phyloP scores from a whole-genome alignment of 805 yeast species.

The Torulaspora franciscae region DNA sequence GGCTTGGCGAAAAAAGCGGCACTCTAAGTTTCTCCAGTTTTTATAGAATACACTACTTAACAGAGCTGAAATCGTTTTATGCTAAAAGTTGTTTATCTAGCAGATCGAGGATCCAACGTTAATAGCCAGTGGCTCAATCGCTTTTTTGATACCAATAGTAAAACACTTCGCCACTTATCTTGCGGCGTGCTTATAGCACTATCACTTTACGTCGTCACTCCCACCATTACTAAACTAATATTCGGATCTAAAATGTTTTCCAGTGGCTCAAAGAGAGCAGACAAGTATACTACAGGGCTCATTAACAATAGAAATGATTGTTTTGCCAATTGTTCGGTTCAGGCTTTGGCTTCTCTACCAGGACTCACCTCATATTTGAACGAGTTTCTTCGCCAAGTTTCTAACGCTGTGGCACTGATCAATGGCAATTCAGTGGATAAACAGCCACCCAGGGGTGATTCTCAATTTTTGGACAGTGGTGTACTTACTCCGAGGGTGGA shows the following conservation, averaged over 20 bases:
- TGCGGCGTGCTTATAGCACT: slow-evolving; percentile 11
- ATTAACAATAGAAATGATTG: slow-evolving; percentile 83
- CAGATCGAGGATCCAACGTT: slow-evolving; percentile 15
- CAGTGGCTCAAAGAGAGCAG: slow-evolving; percentile 48
- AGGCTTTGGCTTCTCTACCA: slow-evolving; percentile 65
- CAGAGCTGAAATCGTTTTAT: slow-evolving; percentile 1
- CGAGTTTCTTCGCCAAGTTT: slow-evolving; percentile 27
- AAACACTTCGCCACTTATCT: slow-evolving; percentile 1
- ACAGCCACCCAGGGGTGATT: background rate
- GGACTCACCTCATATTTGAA: slow-evolving; percentile 54
- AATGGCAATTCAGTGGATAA: slow-evolving; percentile 11
- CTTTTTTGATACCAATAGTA: slow-evolving; percentile 20
- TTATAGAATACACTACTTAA: background rate
- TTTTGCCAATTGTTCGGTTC: slow-evolving; percentile 85
- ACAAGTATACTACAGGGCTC: slow-evolving; percentile 74
- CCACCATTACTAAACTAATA: slow-evolving; percentile 13
- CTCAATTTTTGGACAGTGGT: slow-evolving; percentile 5
- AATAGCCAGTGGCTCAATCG: slow-evolving; percentile 16
- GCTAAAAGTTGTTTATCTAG: slow-evolving; percentile 9
- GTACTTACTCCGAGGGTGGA: slow-evolving; percentile 8
- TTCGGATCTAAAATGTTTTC: slow-evolving; percentile 19
- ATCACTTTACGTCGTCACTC: slow-evolving; percentile 22
- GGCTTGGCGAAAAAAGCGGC: background rate
- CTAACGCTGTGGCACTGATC: slow-evolving; percentile 11
- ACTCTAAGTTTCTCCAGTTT: background rate